These are phyloP conservation scores for Nannochloris sp. DNA, from an alignment of 139 green algal genomes.

Conservation along the genomic window DNA sequence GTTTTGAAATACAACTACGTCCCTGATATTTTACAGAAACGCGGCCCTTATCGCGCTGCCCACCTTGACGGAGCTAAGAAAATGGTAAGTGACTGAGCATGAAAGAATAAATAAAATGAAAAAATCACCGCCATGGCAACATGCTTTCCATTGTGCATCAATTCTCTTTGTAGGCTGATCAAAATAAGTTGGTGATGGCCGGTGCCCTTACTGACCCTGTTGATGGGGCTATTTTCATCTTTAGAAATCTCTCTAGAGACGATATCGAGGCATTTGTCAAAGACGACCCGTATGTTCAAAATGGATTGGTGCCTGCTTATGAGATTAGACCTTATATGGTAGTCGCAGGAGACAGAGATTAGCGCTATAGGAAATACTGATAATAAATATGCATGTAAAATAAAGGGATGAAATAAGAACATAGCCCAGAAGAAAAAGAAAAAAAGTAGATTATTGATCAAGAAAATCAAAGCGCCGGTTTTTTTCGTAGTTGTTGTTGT, in stretches of 20 bases:
- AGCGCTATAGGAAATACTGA: not conserved
- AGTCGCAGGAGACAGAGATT: conserved; percentile 6
- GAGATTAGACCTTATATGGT: conserved; percentile 30
- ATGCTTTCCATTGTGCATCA: not conserved
- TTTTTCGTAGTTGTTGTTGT: not conserved
- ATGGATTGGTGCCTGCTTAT: conserved; percentile 53
- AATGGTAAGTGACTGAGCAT: conserved; percentile 41
- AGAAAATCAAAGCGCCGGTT: not conserved
- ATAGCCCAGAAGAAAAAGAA: not conserved
- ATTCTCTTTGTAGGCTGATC: conserved; percentile 30
- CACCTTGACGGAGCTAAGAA: conserved; percentile 53
- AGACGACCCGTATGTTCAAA: conserved; percentile 63
- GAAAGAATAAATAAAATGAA: not conserved
- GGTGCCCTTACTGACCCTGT: conserved; percentile 56
- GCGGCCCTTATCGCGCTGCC: conserved; percentile 50
- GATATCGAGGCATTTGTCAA: conserved; percentile 70
- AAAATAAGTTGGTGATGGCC: conserved; percentile 57
- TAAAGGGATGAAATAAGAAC: not conserved
- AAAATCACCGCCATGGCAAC: too few relatives aligned
- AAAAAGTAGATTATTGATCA: not conserved
- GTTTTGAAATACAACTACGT: conserved; percentile 56
- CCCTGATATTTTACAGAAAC: conserved; percentile 67
- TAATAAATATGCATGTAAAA: not conserved
- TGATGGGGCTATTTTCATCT: conserved; percentile 58
- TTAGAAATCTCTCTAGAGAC: conserved; percentile 27